phyloP scores from a whole-genome alignment of 768 basidiomycete species.

The Boletus rubropictus region DNA sequence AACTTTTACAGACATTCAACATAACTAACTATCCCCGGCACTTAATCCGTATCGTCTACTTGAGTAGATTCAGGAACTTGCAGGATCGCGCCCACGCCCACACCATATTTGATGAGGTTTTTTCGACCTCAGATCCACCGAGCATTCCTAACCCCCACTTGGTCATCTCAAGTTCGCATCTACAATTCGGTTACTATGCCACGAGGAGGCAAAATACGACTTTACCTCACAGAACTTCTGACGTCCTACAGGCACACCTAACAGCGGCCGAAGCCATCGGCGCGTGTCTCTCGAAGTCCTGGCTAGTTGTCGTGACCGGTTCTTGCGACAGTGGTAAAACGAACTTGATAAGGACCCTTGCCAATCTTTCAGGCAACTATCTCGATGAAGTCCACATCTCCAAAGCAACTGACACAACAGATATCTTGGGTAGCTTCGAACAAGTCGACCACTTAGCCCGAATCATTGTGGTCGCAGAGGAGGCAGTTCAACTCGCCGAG shows the following conservation, averaged over 20 bases:
- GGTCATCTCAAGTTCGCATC: conserved; percentile 35
- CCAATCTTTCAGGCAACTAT: conserved; percentile 59
- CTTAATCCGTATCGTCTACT: conserved; percentile 67
- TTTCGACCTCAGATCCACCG: conserved; percentile 34
- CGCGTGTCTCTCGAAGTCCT: conserved; percentile 65
- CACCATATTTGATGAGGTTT: conserved; percentile 49
- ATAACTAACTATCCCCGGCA: conserved; percentile 47
- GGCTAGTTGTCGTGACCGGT: conserved; percentile 89
- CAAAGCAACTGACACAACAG: conserved; percentile 85
- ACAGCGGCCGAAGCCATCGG: conserved; percentile 69
- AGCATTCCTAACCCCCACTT: conserved; percentile 35
- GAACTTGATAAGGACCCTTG: conserved; percentile 60
- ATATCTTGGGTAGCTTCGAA: conserved; percentile 94
- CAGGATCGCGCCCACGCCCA: conserved; percentile 55
- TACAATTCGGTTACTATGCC: conserved; percentile 66
- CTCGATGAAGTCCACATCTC: conserved; percentile 76
- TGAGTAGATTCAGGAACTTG: conserved; percentile 77
- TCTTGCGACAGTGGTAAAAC: conserved; percentile 74
- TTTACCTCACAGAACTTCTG: conserved; percentile 38
- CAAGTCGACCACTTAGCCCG: conserved; percentile 63
- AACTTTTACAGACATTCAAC: conserved; percentile 38
- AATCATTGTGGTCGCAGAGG: conserved; percentile 33
- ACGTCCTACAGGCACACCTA: conserved; percentile 58
- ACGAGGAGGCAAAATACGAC: conserved; percentile 29
- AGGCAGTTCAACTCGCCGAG: conserved; percentile 37